Evolutionary conservation across 2,329 filamentous ascomycete genomes (phyloP).

Genomic region (Alternaria arborescens): DNA sequence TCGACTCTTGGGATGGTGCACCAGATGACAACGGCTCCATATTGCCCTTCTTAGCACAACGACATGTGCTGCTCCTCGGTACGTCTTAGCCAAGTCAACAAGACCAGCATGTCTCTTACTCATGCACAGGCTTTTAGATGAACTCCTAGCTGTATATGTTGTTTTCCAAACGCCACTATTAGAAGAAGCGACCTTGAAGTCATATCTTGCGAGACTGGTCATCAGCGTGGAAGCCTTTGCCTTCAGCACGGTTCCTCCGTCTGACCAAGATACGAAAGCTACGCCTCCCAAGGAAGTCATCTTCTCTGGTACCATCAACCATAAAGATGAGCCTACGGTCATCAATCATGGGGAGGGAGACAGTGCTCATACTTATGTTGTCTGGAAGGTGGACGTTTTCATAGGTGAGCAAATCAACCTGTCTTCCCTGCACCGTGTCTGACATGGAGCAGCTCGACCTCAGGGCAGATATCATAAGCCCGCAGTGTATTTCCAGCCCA

Average conservation of each 20-base stretch:
- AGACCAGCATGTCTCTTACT: conserved; percentile 59
- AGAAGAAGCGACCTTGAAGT: conserved; percentile 65
- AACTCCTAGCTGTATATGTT: conserved; percentile 74
- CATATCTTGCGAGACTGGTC: conserved; percentile 69
- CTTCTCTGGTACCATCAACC: conserved; percentile 57
- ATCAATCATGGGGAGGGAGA: conserved; percentile 38
- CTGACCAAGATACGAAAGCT: conserved; percentile 50
- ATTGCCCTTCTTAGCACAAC: conserved; percentile 66
- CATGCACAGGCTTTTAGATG: conserved; percentile 68
- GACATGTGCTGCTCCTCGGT: conserved; percentile 78
- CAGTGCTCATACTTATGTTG: conserved; percentile 43
- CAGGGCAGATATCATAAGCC: conserved; percentile 72
- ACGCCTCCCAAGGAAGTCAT: conserved; percentile 63
- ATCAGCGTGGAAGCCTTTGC: conserved; percentile 74
- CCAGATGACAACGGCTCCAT: conserved; percentile 57
- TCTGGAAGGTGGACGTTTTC: conserved; percentile 52
- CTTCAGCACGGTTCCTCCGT: conserved; percentile 58
- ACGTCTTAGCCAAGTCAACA: conserved; percentile 50
- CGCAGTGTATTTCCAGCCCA: conserved; percentile 68
- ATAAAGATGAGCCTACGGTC: conserved; percentile 42
- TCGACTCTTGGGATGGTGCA: conserved; percentile 57
- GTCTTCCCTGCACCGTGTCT: conserved; percentile 1
- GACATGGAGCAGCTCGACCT: conserved; percentile 46
- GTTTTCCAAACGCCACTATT: conserved; percentile 71
- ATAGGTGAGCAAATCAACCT: conserved; percentile 36